A percentile compares a stretch with the other conserved stretches of the same genome.
phyloP scores from a whole-genome alignment of 2,329 filamentous ascomycete genomes.

The Epichloe amarillans region DNA sequence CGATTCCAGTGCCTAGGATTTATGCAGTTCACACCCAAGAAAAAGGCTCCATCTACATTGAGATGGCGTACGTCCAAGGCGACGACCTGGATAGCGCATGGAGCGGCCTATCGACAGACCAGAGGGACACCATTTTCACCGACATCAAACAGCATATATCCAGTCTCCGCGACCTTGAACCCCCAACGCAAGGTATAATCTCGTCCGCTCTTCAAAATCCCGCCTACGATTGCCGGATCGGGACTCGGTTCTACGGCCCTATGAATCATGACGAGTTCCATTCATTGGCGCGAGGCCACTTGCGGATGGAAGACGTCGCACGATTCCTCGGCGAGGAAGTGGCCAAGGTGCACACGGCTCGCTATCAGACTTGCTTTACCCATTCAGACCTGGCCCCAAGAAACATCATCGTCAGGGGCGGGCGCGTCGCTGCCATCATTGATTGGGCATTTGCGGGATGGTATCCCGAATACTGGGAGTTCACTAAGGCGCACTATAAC shows the following conservation, averaged over 20 bases:
- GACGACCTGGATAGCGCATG: slow-evolving; percentile 9
- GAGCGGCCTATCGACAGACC: slow-evolving; percentile 10
- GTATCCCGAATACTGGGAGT: slow-evolving; percentile 22
- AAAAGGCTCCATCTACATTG: slow-evolving; percentile 11
- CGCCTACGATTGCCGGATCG: slow-evolving; percentile 14
- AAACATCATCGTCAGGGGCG: slow-evolving; percentile 16
- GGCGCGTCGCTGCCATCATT: slow-evolving; percentile 16
- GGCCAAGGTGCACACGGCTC: slow-evolving; percentile 11
- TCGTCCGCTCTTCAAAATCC: slow-evolving; percentile 14
- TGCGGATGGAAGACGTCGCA: slow-evolving; percentile 12
- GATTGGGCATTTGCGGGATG: slow-evolving; percentile 22
- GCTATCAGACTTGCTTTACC: slow-evolving; percentile 13
- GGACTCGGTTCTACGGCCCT: slow-evolving; percentile 14
- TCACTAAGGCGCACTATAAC: slow-evolving; percentile 14
- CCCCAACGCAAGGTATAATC: slow-evolving; percentile 11
- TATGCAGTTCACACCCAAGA: slow-evolving; percentile 11
- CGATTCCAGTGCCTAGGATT: slow-evolving; percentile 15
- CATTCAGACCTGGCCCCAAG: slow-evolving; percentile 15
- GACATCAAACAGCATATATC: slow-evolving; percentile 13
- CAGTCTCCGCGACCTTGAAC: slow-evolving; percentile 13
- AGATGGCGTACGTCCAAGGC: slow-evolving; percentile 15
- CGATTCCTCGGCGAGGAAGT: slow-evolving; percentile 12
- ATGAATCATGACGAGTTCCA: slow-evolving; percentile 15
- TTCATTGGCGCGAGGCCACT: slow-evolving; percentile 10
- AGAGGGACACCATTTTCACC: slow-evolving; percentile 10